Evolutionary conservation across 1,139 yeast species (phyloP).

Genomic region (Geotrichum klebahnii): DNA sequence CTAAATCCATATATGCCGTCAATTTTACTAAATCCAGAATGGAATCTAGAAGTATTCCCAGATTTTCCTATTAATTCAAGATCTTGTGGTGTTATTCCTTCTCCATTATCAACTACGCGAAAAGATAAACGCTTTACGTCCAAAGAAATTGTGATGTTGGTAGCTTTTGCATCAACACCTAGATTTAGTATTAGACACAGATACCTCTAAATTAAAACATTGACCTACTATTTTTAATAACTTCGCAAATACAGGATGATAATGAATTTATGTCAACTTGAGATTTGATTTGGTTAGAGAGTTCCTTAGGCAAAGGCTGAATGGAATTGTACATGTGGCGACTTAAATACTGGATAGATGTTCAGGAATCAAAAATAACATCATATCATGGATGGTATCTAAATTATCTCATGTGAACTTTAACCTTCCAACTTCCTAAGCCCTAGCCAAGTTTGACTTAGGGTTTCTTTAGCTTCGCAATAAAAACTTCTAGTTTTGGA

Average conservation of each 20-base stretch:
- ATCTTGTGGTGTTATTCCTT: slow-evolving; percentile 52
- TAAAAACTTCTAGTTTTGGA: slow-evolving; percentile 7
- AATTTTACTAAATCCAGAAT: slow-evolving; percentile 34
- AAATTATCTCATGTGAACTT: not conserved
- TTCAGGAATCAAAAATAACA: not conserved
- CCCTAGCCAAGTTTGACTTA: slow-evolving; percentile 1
- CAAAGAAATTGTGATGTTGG: slow-evolving; percentile 41
- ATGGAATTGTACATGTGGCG: not conserved
- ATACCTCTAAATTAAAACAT: not conserved
- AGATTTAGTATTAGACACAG: not conserved
- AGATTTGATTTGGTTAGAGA: slow-evolving; percentile 10
- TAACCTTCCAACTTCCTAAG: not conserved
- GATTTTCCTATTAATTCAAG: slow-evolving; percentile 39
- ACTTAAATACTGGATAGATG: not conserved
- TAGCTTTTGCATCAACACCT: slow-evolving; percentile 51
- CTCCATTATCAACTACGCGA: slow-evolving; percentile 51
- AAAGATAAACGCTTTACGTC: slow-evolving; percentile 44
- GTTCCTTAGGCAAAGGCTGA: slow-evolving; percentile 5
- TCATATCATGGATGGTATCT: not conserved
- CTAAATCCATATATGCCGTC: slow-evolving; percentile 40
- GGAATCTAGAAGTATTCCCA: slow-evolving; percentile 48
- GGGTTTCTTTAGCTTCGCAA: not conserved
- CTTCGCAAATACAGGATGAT: slow-evolving; percentile 29
- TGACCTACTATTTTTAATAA: slow-evolving; percentile 31
- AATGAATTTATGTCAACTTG: slow-evolving; percentile 20